A percentile compares a stretch with the other conserved stretches of the same genome.
Conservation (phyloP, 805 yeast species). For the Komagataella pastoris region DNA sequence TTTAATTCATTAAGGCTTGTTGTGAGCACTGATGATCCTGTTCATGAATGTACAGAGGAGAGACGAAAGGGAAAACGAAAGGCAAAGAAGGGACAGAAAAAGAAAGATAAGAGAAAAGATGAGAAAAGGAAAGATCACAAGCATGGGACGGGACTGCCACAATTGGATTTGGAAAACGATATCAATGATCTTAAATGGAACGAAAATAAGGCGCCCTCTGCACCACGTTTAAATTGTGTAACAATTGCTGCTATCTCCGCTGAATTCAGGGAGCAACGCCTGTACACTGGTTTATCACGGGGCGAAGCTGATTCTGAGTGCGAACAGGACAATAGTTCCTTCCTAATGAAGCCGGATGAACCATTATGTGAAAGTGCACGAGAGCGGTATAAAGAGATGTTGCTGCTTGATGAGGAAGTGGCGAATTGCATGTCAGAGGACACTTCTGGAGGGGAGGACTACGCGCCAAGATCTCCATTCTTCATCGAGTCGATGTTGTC, state of each 20-base stretch:
- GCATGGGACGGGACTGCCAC: not conserved
- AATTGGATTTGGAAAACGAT: not conserved
- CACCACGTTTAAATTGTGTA: too few relatives aligned
- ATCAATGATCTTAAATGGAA: not conserved
- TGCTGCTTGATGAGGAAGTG: not conserved
- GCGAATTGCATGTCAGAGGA: not conserved
- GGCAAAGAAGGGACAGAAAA: not conserved
- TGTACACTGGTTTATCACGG: not conserved
- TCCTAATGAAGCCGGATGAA: not conserved
- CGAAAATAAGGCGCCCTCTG: too few relatives aligned
- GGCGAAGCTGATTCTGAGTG: not conserved
- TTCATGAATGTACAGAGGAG: too few relatives aligned
- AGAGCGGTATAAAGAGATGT: not conserved
- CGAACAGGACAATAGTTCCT: not conserved
- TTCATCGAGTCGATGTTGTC: not conserved
- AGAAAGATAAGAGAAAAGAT: not conserved
- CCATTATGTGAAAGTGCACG: not conserved
- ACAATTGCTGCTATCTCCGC: not conserved
- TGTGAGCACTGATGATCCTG: not conserved
- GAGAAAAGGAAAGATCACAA: not conserved
- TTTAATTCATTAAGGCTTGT: not conserved
- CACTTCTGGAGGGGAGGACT: not conserved
- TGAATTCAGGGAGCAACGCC: not conserved
- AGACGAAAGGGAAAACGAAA: not conserved
- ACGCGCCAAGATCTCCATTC: not conserved